Base-by-base conservation (phyloP, 2,329 filamentous ascomycete genomes). In the Escovopsis sp. region DNA sequence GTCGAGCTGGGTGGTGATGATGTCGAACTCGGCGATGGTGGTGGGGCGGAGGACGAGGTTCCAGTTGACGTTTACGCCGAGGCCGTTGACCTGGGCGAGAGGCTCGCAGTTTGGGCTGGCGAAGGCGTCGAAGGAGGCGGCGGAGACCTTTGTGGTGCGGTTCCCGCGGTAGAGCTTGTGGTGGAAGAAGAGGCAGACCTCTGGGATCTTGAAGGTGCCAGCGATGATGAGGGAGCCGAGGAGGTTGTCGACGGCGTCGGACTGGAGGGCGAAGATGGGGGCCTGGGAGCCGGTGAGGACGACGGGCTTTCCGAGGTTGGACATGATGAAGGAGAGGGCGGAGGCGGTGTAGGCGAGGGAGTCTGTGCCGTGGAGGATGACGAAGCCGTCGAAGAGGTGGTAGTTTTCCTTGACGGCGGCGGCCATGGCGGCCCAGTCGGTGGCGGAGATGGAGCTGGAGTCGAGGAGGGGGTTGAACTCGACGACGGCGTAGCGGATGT, bases 151-250 rank as follows among this genome's bases (percentile, higher is more conserved):
- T 48, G 85, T 91, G 9, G 84, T 80, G 46, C 88, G 72, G 62
- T 94, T 94, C 12, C 88, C 88, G 26, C 88, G 78, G 64, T 88
- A 93, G 18, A 95, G 73, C 51, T 80, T 85, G 65, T 93, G 84
- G 62, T 91, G 85, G 70, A 95, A 95, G 67, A 93, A 94, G 33
- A 95, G 72, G 58, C 85, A 88, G 42, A 95, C 88, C 59, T 94
- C 88, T 0, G 88, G 87, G 45, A 95, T 85, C 65, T 86, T 83
- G 57, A 94, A 94, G 46, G 91, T 91, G 32, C 86, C 86, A 3
- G 88, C 88, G 43, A 94, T 82, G 55, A 94, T 86, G 55, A 94
- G 72, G 2, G 85, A 88, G 18, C 85, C 85, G 5, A 94, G 73
- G 11, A 95, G 72, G 55, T 94, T 95, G 64, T 93, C 87, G 33